Evolutionary conservation across 352 stramenopile species (phyloP).

Genomic region (Pythium grandisporangium): DNA sequence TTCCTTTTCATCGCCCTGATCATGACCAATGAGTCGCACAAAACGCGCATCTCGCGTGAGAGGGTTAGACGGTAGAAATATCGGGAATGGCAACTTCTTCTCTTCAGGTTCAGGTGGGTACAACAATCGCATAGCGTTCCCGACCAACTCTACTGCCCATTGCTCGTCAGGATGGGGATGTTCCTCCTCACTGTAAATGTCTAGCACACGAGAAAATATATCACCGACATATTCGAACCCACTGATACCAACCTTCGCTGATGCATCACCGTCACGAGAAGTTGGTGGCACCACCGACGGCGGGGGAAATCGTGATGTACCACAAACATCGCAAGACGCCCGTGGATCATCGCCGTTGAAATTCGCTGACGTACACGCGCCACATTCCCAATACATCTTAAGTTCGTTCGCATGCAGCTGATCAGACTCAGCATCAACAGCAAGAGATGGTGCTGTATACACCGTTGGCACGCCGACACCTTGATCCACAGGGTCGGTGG

Average conservation of each 20-base stretch:
- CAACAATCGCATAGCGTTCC: constrained; percentile 40
- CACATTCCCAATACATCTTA: constrained; percentile 87
- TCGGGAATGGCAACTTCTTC: constrained; percentile 70
- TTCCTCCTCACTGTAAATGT: constrained; percentile 77
- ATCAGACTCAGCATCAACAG: no score
- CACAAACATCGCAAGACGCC: constrained; percentile 71
- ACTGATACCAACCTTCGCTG: constrained; percentile 16
- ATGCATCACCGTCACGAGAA: constrained; percentile 1
- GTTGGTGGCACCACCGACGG: constrained; percentile 8
- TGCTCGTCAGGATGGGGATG: constrained; percentile 50
- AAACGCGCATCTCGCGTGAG: constrained; percentile 27
- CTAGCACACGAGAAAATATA: constrained; percentile 57
- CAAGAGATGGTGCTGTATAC: constrained; percentile 14
- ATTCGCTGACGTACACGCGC: constrained; percentile 76
- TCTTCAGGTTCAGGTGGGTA: constrained; percentile 70
- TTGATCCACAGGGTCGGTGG: constrained; percentile 61
- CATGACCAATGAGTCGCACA: constrained; percentile 54
- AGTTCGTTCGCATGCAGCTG: constrained; percentile 28
- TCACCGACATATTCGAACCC: constrained; percentile 55
- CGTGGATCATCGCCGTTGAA: constrained; percentile 81
- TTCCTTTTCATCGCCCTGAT: no score
- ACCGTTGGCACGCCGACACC: constrained; percentile 60
- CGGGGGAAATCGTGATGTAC: constrained; percentile 24
- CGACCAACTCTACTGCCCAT: constrained; percentile 70
- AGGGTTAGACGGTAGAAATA: constrained; percentile 60